Conservation (phyloP, 2,329 filamentous ascomycete genomes). For the Sphaerulina musiva region DNA sequence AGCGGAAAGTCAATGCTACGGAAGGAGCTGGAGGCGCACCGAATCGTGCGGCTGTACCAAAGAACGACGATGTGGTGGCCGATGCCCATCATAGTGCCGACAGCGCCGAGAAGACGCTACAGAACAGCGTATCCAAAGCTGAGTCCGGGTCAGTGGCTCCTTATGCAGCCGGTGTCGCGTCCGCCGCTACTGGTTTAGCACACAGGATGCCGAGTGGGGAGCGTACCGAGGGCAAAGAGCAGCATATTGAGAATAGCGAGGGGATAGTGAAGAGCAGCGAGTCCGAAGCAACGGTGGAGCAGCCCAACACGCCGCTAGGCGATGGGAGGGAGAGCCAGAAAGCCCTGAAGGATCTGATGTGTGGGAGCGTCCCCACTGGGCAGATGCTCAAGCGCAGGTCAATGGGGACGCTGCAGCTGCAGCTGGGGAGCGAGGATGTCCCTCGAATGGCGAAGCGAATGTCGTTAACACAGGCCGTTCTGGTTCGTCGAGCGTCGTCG, state of each 20-base stretch:
- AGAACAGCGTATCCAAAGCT: neutral
- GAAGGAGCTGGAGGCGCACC: constrained; percentile 16
- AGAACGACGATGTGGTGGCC: constrained; percentile 3
- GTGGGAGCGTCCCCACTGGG: constrained; percentile 13
- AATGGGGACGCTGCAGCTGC: constrained; percentile 1
- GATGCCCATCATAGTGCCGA: constrained; percentile 1
- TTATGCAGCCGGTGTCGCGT: neutral
- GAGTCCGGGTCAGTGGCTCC: neutral
- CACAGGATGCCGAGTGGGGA: neutral
- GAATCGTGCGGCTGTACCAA: constrained; percentile 14
- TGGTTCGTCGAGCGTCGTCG: constrained; percentile 1
- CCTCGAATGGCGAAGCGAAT: constrained; percentile 4
- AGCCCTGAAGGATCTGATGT: constrained; percentile 13
- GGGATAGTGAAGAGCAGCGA: neutral
- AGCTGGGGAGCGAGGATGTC: neutral
- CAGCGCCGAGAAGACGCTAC: neutral
- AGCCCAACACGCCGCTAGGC: neutral
- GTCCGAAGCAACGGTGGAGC: neutral
- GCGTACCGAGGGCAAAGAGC: neutral
- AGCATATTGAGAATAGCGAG: neutral
- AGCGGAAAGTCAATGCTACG: constrained; percentile 21
- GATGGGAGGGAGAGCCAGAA: constrained; percentile 17
- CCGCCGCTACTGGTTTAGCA: neutral
- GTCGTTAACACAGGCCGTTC: constrained; percentile 7
- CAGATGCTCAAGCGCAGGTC: constrained; percentile 8